Base-by-base conservation (phyloP, 1,139 yeast species). In the Geotrichum histeridarum region DNA sequence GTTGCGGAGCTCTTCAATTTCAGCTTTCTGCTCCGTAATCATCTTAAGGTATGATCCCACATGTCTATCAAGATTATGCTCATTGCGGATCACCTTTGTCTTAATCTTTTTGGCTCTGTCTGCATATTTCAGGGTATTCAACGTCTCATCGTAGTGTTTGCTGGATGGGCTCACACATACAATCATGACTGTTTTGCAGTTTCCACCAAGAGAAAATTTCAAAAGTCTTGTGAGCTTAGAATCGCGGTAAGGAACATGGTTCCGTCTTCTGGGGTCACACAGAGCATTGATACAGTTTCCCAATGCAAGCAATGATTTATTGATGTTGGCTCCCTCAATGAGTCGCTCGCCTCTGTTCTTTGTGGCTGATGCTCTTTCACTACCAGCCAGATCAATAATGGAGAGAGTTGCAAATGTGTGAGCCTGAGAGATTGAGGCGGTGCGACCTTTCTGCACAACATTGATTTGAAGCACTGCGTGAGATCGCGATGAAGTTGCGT, bases 271-370 rank as follows among this genome's bases (percentile, higher is more conserved):
- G 1, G 83, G 82, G 64, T 84, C 93, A 70, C 96, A 88, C 51
- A 90, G 74, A 1, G 97, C 96, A 68, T 89, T 90, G 60, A 93
- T 91, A 69, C 98, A 91, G 66, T 90, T 91, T 0, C 98, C 98
- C 51, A 93, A 74, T 0, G 98, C 96, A 53, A 91, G 72, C 48
- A 91, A 72, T 0, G 96, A 89, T 66, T 84, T 82, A 72, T 91
- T 91, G 64, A 91, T 91, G 67, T 88, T 88, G n/a, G 97, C 97
- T 32, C 98, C 97, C 67, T 91, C 98, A 58, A 82, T 79, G 8
- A 91, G 73, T 53, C 96, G 72, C 27, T 78, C 79, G 0, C 98
- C 97, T 55, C 89, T 72, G 67, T 90, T 91, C 61, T 80, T 82
- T 0, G 97, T 89, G 0, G 95, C 86, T 0, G 94, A 84, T 0